Evolutionary conservation across 2,329 filamentous ascomycete species (phyloP).

Genomic region (Xylariaceae sp.): DNA sequence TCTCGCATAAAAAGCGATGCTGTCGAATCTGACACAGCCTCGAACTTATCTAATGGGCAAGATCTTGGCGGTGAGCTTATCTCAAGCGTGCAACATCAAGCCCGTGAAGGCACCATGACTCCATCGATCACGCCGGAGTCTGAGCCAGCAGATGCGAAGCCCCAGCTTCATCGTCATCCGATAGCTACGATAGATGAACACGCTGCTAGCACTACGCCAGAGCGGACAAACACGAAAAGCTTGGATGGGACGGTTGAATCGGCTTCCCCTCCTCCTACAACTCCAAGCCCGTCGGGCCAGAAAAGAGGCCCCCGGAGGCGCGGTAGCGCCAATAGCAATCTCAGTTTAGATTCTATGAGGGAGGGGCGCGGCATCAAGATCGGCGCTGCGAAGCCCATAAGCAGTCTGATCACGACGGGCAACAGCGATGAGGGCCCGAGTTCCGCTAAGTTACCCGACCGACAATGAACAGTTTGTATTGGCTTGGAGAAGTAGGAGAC

Average conservation of each 20-base stretch:
- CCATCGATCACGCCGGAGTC: constrained; percentile 4
- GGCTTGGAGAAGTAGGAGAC: too few relatives aligned
- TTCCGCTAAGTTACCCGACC: not conserved
- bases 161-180: constrained; percentile 15
- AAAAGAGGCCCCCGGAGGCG: constrained; percentile 26
- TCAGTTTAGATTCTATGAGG: constrained; percentile 45
- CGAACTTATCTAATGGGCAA: constrained; percentile 28
- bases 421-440: constrained; percentile 30
- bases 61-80: constrained; percentile 21
- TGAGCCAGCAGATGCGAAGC: constrained; percentile 11
- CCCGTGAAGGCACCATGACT: constrained; percentile 28
- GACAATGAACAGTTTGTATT: too few relatives aligned
- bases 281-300: constrained; percentile 22
- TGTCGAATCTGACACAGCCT: constrained; percentile 35
- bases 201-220: constrained; percentile 14
- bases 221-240: constrained; percentile 11
- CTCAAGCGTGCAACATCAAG: constrained; percentile 26
- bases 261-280: constrained; percentile 1
- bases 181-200: constrained; percentile 28
- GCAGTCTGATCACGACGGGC: constrained; percentile 40
- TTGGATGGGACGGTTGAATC: constrained; percentile 23
- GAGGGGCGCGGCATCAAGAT: constrained; percentile 45
- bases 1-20: constrained; percentile 34
- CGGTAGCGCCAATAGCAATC: constrained; percentile 39
- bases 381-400: constrained; percentile 41